Percentiles rank a stretch among this genome's conserved stretches.
Evolutionary conservation across 1,139 yeast species (phyloP).

Genomic region (Torulaspora pretoriensis): DNA sequence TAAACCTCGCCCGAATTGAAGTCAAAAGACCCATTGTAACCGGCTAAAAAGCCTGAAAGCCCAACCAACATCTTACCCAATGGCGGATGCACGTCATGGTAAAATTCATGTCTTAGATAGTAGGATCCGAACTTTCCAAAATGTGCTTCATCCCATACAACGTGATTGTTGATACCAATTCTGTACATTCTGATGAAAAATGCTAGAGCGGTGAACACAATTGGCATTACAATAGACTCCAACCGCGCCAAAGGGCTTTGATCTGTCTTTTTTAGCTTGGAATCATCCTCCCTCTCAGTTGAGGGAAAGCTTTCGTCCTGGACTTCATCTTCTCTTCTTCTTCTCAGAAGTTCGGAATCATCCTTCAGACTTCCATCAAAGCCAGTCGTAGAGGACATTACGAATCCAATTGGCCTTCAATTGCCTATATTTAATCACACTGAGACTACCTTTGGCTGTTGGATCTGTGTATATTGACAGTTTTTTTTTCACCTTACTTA

Average conservation of each 20-base stretch:
- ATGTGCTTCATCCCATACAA: conserved; percentile 97
- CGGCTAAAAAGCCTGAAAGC: conserved; percentile 87
- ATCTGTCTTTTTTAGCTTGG: conserved; percentile 17
- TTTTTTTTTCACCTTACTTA: conserved; percentile 8
- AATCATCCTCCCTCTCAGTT: conserved; percentile 21
- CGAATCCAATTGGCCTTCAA: conserved; percentile 9
- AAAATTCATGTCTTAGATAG: conserved; percentile 86
- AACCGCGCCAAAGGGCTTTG: conserved; percentile 31
- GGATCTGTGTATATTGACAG: conserved; percentile 5
- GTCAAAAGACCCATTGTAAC: conserved; percentile 93
- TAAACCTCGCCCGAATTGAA: conserved; percentile 83
- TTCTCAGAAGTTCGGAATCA: conserved; percentile 11
- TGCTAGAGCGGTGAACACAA: conserved; percentile 59
- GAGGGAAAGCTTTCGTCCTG: conserved; percentile 11
- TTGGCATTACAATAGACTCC: conserved; percentile 51
- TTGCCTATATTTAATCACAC: neutral
- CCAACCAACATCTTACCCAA: conserved; percentile 97
- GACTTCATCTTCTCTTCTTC: conserved; percentile 13
- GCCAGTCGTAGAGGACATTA: conserved; percentile 22
- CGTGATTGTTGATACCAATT: conserved; percentile 64
- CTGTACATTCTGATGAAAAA: conserved; percentile 70
- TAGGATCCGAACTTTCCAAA: conserved; percentile 95
- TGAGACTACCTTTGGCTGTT: neutral
- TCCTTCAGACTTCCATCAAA: conserved; percentile 15
- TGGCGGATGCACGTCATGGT: conserved; percentile 98